Evolutionary conservation across 805 yeast species (phyloP), one percentile per base, ranked within the genome.

Genomic region (Saturnispora ahearnii): DNA sequence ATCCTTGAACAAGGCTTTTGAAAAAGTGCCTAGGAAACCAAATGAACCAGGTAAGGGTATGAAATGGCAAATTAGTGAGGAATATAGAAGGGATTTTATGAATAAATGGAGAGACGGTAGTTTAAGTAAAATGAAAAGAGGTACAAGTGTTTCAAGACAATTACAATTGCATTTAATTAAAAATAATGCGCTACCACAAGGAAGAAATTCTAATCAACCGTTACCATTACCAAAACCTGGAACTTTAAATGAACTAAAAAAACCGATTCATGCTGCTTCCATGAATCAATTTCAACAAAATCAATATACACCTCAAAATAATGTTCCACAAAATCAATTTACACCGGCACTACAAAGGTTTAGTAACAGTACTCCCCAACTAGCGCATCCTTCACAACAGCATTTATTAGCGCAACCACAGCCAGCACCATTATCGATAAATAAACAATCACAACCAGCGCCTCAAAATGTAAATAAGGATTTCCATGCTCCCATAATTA

Each of bases 11-110:
- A 93, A 91, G 71, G 98, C 99, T 13, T 93, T 93, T 69, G 98
- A 91, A 61, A 93, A 93, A 68, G 97, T 91, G 22, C 96, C 98
- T 38, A 77, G 99, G 61, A 79, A 86, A 62, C 90, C 96, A 30
- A 84, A 88, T 65, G 98, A 93, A 69, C 97, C 98, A 0, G 99
- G 99, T 15, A 93, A 93, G 66, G 98, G 99, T 55, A 91, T 93
- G 95, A 93, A 93, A 68, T 93, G 99, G 99, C 95, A 89, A 69
- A 90, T 93, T 52, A 81, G 89, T 55, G 93, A 87, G 38, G 71
- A 81, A 44, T 91, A 85, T 64, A 82, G 84, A 59, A 82, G 81
- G 42, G 99, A 93, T 56, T 90, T 90, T 60, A 67, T 90, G 63
- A 78, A 76, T 57, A 87, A 89, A 69, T 81, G 90, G 69, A 79